Evolutionary conservation across 2,329 filamentous ascomycete species (phyloP).

Genomic region (Chlorencoelia australis): DNA sequence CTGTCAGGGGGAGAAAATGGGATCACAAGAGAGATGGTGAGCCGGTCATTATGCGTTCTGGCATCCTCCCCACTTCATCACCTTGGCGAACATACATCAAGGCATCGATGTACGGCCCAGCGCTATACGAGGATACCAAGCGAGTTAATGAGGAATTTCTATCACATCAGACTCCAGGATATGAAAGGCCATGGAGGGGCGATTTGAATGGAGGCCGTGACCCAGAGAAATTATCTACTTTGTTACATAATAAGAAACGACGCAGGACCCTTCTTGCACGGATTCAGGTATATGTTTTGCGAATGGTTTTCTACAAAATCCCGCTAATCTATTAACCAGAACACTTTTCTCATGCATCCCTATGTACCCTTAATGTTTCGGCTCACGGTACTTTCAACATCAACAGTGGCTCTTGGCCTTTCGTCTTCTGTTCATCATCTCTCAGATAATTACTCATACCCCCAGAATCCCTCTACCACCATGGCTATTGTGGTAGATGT

Average conservation of each 20-base stretch:
- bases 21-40: constrained; percentile 27
- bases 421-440: constrained; percentile 62
- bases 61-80: constrained; percentile 14
- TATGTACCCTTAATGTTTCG: constrained; percentile 81
- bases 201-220: constrained; percentile 22
- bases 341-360: constrained; percentile 32
- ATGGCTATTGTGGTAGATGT: constrained; percentile 87
- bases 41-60: constrained; percentile 26
- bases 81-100: constrained; percentile 25
- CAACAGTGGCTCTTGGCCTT: constrained; percentile 69
- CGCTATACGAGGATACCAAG: constrained; percentile 18
- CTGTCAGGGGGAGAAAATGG: constrained; percentile 27
- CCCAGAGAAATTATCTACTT: constrained; percentile 20
- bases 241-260: constrained; percentile 23
- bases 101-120: constrained; percentile 24
- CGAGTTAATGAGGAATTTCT: constrained; percentile 23
- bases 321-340: constrained; percentile 15
- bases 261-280: constrained; percentile 18
- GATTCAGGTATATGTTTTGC: constrained; percentile 18
- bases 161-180: constrained; percentile 25
- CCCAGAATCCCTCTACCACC: constrained; percentile 65
- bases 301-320: no score
- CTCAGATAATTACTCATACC: constrained; percentile 30
- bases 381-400: constrained; percentile 72
- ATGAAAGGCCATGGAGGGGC: constrained; percentile 27